Conservation (phyloP, 2,329 filamentous ascomycete species). For the Xylariaceae sp. region DNA sequence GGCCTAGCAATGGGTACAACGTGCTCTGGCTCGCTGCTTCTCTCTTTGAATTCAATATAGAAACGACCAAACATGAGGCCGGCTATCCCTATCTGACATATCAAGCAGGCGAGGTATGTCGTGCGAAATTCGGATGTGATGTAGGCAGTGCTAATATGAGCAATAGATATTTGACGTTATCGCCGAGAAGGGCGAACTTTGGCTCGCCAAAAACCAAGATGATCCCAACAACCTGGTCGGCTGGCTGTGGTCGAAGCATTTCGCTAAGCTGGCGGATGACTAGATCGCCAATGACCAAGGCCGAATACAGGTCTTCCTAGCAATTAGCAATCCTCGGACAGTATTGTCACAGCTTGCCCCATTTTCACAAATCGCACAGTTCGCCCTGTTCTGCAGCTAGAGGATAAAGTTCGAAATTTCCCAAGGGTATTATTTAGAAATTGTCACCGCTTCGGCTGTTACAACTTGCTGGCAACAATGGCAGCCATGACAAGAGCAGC, state of each 20-base stretch:
- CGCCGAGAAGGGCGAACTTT: conserved; percentile 93
- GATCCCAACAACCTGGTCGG: conserved; percentile 73
- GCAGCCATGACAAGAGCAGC: conserved; percentile 15
- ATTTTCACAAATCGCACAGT: neutral
- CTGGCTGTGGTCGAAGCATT: conserved; percentile 99
- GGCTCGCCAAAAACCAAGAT: conserved; percentile 96
- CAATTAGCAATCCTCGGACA: neutral
- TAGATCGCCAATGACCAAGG: conserved; percentile 12
- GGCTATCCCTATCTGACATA: conserved; percentile 96
- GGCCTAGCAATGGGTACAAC: conserved; percentile 54
- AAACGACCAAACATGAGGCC: conserved; percentile 82
- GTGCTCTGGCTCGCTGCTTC: conserved; percentile 89
- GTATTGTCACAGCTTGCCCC: neutral
- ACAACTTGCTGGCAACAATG: conserved; percentile 1
- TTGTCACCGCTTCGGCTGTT: conserved; percentile 14
- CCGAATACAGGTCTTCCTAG: neutral
- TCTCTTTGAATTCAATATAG: conserved; percentile 95
- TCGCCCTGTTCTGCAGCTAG: neutral
- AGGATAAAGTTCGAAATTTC: conserved; percentile 6
- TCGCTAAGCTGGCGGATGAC: conserved; percentile 60
- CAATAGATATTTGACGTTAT: conserved; percentile 78
- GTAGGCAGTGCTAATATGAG: neutral
- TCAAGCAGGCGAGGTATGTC: conserved; percentile 75
- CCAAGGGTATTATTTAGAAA: conserved; percentile 1
- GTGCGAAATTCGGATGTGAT: neutral